phyloP scores from a whole-genome alignment of 2,329 filamentous ascomycete genomes.

The Fusarium mangiferae region DNA sequence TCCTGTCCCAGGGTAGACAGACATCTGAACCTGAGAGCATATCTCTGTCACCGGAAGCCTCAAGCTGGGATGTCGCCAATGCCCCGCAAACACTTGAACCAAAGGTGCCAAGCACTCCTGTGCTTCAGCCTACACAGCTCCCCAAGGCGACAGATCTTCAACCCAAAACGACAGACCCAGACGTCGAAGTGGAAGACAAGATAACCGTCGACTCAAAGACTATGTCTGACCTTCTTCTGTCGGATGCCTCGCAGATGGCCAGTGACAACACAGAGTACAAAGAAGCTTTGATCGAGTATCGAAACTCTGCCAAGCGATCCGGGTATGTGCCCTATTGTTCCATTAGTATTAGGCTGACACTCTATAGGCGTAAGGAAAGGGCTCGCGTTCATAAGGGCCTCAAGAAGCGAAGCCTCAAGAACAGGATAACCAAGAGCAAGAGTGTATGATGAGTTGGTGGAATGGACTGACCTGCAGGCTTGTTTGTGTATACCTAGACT shows the following conservation, averaged over 20 bases:
- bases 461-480: not conserved
- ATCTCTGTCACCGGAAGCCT: not conserved
- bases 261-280: not conserved
- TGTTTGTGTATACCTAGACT: not conserved
- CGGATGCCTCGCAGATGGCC: not conserved
- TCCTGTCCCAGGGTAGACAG: not conserved
- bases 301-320: too few relatives aligned
- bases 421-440: not conserved
- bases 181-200: not conserved
- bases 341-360: not conserved
- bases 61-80: constrained; percentile 17
- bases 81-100: not conserved
- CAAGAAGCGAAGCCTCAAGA: not conserved
- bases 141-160: not conserved
- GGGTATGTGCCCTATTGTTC: too few relatives aligned
- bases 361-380: not conserved
- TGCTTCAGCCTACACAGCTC: not conserved
- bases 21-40: not conserved
- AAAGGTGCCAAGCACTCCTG: not conserved
- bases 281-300: not conserved
- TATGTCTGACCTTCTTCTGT: constrained; percentile 15
- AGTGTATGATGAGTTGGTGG: not conserved
- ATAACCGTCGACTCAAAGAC: not conserved
- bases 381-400: not conserved
- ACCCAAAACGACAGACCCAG: not conserved